Evolutionary conservation across 2,329 filamentous ascomycete species (phyloP).

Genomic region (Xylaria sp.): DNA sequence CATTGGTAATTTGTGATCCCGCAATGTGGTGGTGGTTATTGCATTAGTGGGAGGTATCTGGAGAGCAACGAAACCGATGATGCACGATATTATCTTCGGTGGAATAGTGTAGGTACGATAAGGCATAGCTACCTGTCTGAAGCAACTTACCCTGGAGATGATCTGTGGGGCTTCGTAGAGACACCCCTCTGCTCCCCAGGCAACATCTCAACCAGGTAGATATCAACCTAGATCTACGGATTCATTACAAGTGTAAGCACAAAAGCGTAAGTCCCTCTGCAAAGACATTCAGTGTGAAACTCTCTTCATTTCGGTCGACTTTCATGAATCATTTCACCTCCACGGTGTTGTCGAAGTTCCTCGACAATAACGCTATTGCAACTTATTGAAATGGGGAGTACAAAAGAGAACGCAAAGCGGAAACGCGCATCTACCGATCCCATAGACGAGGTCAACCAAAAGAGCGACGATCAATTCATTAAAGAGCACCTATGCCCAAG

Average conservation of each 20-base stretch:
- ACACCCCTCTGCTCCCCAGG: neutral
- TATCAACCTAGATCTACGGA: neutral
- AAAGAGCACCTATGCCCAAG: constrained; percentile 53
- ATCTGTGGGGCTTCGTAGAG: neutral
- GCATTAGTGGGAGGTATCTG: neutral
- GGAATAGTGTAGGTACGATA: neutral
- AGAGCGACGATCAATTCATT: constrained; percentile 55
- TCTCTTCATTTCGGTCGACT: neutral
- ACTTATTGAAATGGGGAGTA: constrained; percentile 26
- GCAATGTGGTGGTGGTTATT: neutral
- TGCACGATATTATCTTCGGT: neutral
- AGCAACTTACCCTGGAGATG: no score
- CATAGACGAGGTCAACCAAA: constrained; percentile 56
- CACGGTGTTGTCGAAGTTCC: neutral
- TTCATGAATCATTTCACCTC: neutral
- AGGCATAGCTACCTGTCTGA: neutral
- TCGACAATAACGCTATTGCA: neutral
- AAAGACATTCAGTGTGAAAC: neutral
- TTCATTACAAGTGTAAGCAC: neutral
- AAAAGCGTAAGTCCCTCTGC: no score
- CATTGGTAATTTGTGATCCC: constrained; percentile 7
- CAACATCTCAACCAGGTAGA: neutral
- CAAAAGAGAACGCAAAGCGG: constrained; percentile 36
- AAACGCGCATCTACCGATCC: constrained; percentile 41
- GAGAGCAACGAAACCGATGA: neutral